Percentiles rank a stretch among this genome's conserved stretches.
phyloP scores from a whole-genome alignment of 1,284 basidiomycete genomes.

The Stygiomarasmius scandens region DNA sequence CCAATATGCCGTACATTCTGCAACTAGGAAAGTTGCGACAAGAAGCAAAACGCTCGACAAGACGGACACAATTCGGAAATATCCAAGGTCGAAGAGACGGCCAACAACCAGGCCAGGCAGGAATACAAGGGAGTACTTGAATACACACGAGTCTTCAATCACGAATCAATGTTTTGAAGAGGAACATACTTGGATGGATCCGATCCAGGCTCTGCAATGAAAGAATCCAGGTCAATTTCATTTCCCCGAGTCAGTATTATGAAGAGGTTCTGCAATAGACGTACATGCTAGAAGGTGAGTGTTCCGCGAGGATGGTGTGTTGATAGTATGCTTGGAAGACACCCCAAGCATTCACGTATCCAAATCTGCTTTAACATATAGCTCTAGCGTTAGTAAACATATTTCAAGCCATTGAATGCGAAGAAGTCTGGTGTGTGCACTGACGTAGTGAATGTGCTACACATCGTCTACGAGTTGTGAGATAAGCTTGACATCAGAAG shows the following conservation, averaged over 20 bases:
- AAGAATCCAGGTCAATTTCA: neutral
- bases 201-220: conserved; percentile 36
- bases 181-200: conserved; percentile 31
- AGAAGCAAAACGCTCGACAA: conserved; percentile 38
- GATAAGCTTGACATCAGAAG: neutral
- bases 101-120: conserved; percentile 29
- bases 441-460: conserved; percentile 19
- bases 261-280: neutral
- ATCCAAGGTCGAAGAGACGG: conserved; percentile 50
- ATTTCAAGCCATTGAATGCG: neutral
- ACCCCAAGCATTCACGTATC: conserved; percentile 21
- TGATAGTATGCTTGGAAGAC: conserved; percentile 40
- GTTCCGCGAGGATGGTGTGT: conserved; percentile 26
- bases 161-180: neutral
- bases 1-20: conserved; percentile 45
- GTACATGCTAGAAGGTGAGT: conserved; percentile 32
- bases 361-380: conserved; percentile 10
- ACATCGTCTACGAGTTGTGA: conserved; percentile 13
- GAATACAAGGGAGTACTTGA: conserved; percentile 22
- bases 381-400: neutral
- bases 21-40: conserved; percentile 44
- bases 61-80: conserved; percentile 38
- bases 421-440: neutral
- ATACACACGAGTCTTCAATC: neutral
- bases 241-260: too few species aligned